Conservation (phyloP, 108 stramenopile genomes). For the Skeletonema grethae region DNA sequence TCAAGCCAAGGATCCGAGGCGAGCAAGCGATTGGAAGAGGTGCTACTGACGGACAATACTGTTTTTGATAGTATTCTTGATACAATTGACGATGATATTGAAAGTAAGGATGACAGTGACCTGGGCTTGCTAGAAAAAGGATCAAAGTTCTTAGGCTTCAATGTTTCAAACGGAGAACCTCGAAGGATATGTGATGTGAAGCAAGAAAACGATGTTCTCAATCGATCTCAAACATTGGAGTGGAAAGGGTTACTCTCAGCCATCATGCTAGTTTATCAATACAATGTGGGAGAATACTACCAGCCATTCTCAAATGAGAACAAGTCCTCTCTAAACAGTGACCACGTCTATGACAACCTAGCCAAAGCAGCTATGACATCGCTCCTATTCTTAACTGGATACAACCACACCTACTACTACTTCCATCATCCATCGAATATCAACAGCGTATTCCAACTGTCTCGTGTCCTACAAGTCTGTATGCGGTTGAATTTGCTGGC, state of each 20-base stretch:
- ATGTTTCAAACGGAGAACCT: neutral
- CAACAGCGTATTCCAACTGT: constrained; percentile 45
- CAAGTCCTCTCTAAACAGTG: constrained; percentile 12
- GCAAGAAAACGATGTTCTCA: constrained; percentile 53
- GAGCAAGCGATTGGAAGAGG: constrained; percentile 29
- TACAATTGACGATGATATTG: constrained; percentile 25
- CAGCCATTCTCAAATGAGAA: constrained; percentile 35
- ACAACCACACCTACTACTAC: constrained; percentile 81
- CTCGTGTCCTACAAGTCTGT: constrained; percentile 76
- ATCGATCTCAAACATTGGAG: constrained; percentile 84
- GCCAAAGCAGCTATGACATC: constrained; percentile 73
- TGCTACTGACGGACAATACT: constrained; percentile 20
- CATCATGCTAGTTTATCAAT: constrained; percentile 80
- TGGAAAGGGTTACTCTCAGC: constrained; percentile 85
- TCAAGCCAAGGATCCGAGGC: constrained; percentile 24
- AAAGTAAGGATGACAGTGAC: constrained; percentile 12
- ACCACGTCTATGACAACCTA: constrained; percentile 78
- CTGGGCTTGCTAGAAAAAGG: constrained; percentile 6
- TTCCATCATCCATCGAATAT: constrained; percentile 40
- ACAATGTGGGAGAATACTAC: constrained; percentile 67
- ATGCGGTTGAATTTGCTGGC: constrained; percentile 85
- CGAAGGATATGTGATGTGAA: constrained; percentile 1
- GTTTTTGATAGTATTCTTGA: constrained; percentile 15
- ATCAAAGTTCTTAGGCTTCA: constrained; percentile 1
- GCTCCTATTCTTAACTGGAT: constrained; percentile 88